Base-by-base conservation (phyloP, 1,284 basidiomycete genomes). In the Lignosus rhinocerotis region DNA sequence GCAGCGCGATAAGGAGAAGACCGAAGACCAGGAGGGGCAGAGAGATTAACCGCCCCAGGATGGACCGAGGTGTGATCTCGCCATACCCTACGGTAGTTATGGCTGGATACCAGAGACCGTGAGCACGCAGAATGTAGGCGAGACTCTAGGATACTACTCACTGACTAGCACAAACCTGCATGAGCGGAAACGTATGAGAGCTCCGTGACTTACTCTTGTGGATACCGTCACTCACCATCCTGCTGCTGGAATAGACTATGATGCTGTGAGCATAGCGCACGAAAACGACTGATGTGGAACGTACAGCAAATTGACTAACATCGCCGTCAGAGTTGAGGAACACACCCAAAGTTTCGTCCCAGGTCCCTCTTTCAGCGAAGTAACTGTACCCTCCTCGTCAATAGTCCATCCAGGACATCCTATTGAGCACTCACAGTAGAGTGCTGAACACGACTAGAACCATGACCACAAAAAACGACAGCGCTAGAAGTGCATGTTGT, bases 381-480 rank as follows among this genome's bases (percentile, higher is more conserved):
- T 95, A 95, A 64, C 89, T 90, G 43, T 12, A 5, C 5, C 43
- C 7, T 63, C 0, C 25, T 4, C n/a, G 6, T 16, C 12, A 33
- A n/a, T 34, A 7, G 3, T 33, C 32, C 8, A 17, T 11, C 12
- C 7, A 16, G 16, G 8, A 17, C 2, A 19, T 36, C 33, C 42
- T 31, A 16, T 53, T 3, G 38, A 21, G 53, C 31, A 76, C 87
- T 59, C 63, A 90, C 88, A 96, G 72, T 14, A 95, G 77, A 0
- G 92, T 95, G 58, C 91, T 93, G 72, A 93, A 95, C 14, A 95
- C 85, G 2, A 92, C 85, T 38, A 95, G 77, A 0, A 93, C 85
- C 84, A 93, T 93, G 52, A 87, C 72, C n/a, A 95, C 89, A 73
- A 96, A 95, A 74, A 95, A 96, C 2, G 85, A 84, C 39, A 96